phyloP scores from a whole-genome alignment of 495 filamentous ascomycete genomes.

The Aspergillus heteromorphus region DNA sequence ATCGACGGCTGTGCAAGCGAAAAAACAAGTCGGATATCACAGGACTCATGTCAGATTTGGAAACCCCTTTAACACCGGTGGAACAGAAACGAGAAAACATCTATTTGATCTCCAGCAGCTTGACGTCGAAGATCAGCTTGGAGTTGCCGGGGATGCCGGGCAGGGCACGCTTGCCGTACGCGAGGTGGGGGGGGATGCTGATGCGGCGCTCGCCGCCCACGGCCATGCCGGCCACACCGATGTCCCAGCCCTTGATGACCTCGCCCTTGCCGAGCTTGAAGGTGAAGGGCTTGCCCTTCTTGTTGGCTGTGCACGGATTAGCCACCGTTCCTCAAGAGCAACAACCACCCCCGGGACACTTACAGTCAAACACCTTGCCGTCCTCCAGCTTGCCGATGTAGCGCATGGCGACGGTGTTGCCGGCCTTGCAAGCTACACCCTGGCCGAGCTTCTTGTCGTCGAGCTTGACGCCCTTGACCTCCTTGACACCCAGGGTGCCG shows the following conservation, averaged over 20 bases:
- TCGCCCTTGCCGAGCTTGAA: conserved; percentile 92
- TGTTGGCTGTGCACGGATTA: conserved; percentile 63
- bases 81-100: conserved; percentile 19
- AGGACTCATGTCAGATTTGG: conserved; percentile 24
- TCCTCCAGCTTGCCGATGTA: conserved; percentile 95
- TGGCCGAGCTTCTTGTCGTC: conserved; percentile 91
- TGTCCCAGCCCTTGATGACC: conserved; percentile 98
- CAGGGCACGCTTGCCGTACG: conserved; percentile 74
- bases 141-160: conserved; percentile 87
- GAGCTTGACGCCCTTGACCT: conserved; percentile 79
- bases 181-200: conserved; percentile 75
- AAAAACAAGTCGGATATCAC: conserved; percentile 46
- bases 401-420: conserved; percentile 81
- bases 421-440: conserved; percentile 75
- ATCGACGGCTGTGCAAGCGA: conserved; percentile 25
- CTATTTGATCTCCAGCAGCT: conserved; percentile 67
- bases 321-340: background rate
- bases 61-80: conserved; percentile 34
- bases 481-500: conserved; percentile 62
- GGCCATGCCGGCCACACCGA: conserved; percentile 86
- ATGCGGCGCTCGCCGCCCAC: conserved; percentile 90
- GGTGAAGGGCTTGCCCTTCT: conserved; percentile 92
- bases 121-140: conserved; percentile 88
- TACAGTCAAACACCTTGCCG: conserved; percentile 90
- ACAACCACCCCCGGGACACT: conserved; percentile 34